Base-by-base conservation (phyloP, 129 eudicot species). In the Silybum marianum region DNA sequence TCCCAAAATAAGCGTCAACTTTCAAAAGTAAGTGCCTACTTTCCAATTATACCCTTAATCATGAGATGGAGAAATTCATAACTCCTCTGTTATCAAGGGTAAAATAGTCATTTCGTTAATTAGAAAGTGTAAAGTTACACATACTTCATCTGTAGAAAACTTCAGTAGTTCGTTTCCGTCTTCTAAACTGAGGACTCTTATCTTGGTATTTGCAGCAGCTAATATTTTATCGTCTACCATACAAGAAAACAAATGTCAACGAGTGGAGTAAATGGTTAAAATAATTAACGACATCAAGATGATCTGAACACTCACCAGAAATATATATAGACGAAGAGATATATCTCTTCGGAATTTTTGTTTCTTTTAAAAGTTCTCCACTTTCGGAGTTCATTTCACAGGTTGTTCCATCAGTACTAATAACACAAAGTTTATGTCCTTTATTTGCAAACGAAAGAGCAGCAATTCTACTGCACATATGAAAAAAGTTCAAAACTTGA, bases 381-480 rank as follows among this genome's bases (percentile, higher is more conserved):
- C 79, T 87, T 87, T 83, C 90, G 24, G 91, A 78, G 81, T 85
- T 78, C 75, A 90, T 69, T 78, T 87, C 91, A 46, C 81, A 83
- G 48, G 78, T 78, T 82, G 67, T 78, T 22, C 93, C 93, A 69
- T 83, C 67, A 1, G 79, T 78, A 73, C 85, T 75, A 23, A 90
- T 73, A 48, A 76, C 82, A 51, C 70, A 36, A 67, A 90, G 80
- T 75, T 70, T 85, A 26, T 82, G 83, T 24, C 91, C 93, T 73
- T 83, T 82, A 24, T 81, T 88, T 58, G 82, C 67, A 84, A 85
- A 87, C 54, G 87, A 85, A 19, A 90, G 85, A 84, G 85, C 73
- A 19, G 74, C 85, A 66, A 85, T 85, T 80, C 86, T 88, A 21
- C 93, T 87, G 91, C 85, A 83, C 16, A 69, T 3, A 48, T 38